Evolutionary conservation across 2,329 filamentous ascomycete species (phyloP).

Genomic region (Pseudogymnoascus sp.): DNA sequence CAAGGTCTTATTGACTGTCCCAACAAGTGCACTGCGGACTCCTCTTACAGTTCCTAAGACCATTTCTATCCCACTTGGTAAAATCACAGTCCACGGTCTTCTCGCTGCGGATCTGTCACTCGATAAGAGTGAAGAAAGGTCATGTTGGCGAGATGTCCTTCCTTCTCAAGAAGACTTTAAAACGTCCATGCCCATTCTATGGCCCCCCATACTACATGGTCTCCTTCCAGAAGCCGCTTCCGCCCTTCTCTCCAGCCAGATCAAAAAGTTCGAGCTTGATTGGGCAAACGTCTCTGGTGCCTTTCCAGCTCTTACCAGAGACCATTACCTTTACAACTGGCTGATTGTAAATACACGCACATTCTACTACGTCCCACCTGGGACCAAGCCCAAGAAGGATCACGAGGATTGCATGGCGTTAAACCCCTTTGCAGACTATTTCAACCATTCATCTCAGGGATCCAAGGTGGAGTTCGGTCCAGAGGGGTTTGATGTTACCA

Average conservation of each 20-base stretch:
- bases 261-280: constrained; percentile 41
- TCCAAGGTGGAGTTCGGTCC: constrained; percentile 45
- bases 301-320: constrained; percentile 31
- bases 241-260: constrained; percentile 46
- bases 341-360: constrained; percentile 53
- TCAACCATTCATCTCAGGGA: constrained; percentile 47
- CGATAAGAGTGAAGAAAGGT: constrained; percentile 34
- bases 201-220: constrained; percentile 35
- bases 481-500: constrained; percentile 46
- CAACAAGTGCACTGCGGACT: constrained; percentile 54
- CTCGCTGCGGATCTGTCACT: constrained; percentile 61
- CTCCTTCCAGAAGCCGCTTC: constrained; percentile 38
- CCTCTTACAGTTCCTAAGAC: constrained; percentile 48
- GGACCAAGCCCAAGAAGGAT: constrained; percentile 30
- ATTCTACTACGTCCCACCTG: constrained; percentile 45
- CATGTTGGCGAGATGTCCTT: constrained; percentile 57
- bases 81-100: constrained; percentile 59
- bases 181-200: constrained; percentile 48
- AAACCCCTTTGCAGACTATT: constrained; percentile 65
- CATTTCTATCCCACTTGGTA: constrained; percentile 45
- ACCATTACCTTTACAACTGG: constrained; percentile 47
- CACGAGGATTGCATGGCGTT: constrained; percentile 56
- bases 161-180: constrained; percentile 54
- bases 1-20: constrained; percentile 57
- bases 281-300: constrained; percentile 36